Evolutionary conservation across 2,329 filamentous ascomycete species (phyloP), one percentile per base, ranked within the genome.

Genomic region (Gliomastix tumulicola): DNA sequence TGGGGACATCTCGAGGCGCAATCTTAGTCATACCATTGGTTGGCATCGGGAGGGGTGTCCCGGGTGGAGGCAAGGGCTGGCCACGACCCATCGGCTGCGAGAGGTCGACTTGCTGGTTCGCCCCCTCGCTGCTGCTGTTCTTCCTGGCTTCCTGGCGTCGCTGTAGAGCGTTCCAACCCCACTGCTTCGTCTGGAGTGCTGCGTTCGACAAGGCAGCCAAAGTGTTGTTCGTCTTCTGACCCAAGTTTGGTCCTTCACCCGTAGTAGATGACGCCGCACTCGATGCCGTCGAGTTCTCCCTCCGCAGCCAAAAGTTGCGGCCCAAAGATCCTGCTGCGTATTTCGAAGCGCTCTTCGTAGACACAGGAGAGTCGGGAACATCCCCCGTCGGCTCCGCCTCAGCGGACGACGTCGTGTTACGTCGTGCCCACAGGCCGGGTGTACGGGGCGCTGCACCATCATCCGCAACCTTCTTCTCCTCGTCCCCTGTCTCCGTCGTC

Each of bases 61-160:
- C 88, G 3, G 84, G 85, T 8, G 88, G 87, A 32, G 87, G 88
- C 15, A 94, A 65, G 2, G 88, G 88, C 47, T 84, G 82, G 0
- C 88, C 88, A 27, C 88, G 75, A 2, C 88, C 88, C 66, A 94
- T 88, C 3, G 88, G 88, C 48, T 86, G 76, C 44, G 56, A 61
- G 41, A 74, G 45, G 60, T 77, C 56, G 42, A 76, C 54, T n/a
- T n/a, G n/a, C 8, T 53, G 54, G 18, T 40, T 49, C 18, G 44
- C 40, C 15, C 51, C 50, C 4, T 62, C 59, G 12, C 48, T 49
- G 18, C 52, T 50, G 12, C 48, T 49, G 18, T 53, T 50, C 36
- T 53, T 57, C 32, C 56, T 60, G 20, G 52, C 54, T 31, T 71
- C 66, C 31, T 67, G 68, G 39, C 68, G 65, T 39, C 68, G 60